These are phyloP conservation scores for Linderniella brevidens DNA, from an alignment of 257 asterid genomes.

Conservation along the genomic window DNA sequence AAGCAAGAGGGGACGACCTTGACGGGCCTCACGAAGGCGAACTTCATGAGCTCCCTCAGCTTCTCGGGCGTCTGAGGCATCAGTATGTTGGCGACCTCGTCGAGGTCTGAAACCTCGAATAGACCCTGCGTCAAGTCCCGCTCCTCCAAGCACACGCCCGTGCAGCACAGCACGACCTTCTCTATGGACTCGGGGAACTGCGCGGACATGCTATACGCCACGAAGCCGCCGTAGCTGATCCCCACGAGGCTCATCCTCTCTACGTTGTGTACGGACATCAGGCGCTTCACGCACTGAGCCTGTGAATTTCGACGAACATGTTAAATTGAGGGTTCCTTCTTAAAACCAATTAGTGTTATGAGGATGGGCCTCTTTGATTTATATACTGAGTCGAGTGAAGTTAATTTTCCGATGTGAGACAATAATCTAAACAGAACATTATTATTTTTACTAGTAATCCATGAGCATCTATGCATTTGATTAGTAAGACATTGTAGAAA, in stretches of 20 bases:
- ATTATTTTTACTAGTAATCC: no score
- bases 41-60: conserved; percentile 48
- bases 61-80: conserved; percentile 83
- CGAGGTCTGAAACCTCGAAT: conserved; percentile 56
- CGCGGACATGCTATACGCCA: conserved; percentile 69
- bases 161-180: conserved; percentile 64
- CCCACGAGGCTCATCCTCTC: conserved; percentile 48
- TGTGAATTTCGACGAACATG: conserved; percentile 28
- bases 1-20: conserved; percentile 61
- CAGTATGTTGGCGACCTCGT: conserved; percentile 61
- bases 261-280: conserved; percentile 52
- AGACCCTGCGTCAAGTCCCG: conserved; percentile 52
- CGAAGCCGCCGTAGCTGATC: conserved; percentile 86
- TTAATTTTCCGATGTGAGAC: no score
- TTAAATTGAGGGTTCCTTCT: no score
- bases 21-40: conserved; percentile 48
- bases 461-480: no score
- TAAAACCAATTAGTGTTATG: no score
- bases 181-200: conserved; percentile 57
- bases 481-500: no score
- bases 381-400: no score
- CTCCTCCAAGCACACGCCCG: conserved; percentile 85
- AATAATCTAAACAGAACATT: no score
- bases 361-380: no score
- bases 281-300: conserved; percentile 57